These are phyloP conservation scores for Ophiostoma piceae DNA, from an alignment of 2,329 filamentous ascomycete genomes.

Conservation along the genomic window DNA sequence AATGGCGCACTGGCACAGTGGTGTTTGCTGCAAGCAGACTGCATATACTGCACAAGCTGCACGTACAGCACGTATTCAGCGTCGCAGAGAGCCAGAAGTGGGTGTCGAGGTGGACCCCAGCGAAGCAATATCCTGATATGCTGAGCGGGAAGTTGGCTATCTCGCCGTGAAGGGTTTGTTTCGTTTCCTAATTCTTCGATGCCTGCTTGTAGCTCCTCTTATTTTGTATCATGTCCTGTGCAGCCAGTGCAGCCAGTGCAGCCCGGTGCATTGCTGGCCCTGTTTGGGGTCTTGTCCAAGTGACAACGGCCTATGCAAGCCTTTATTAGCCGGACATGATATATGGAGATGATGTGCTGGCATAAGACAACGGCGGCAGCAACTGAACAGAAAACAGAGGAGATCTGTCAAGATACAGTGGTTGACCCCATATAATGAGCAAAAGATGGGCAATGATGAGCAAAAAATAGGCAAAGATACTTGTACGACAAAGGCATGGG, in stretches of 20 bases:
- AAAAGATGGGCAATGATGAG: neutral
- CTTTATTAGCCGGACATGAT: neutral
- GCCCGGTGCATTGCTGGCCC: neutral
- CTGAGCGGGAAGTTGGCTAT: neutral
- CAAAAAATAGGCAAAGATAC: neutral
- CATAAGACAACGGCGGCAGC: neutral
- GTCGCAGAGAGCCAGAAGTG: neutral
- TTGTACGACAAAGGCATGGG: constrained; percentile 6
- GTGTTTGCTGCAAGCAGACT: neutral
- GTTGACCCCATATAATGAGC: neutral
- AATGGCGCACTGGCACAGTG: constrained; percentile 2
- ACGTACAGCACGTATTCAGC: neutral
- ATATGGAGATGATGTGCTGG: constrained; percentile 7
- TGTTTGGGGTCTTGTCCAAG: neutral
- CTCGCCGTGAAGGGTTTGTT: neutral
- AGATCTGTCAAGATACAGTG: neutral
- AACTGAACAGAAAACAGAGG: neutral
- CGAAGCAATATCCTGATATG: constrained; percentile 4
- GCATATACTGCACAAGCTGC: neutral
- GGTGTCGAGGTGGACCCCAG: constrained; percentile 1
- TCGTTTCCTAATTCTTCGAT: constrained; percentile 5
- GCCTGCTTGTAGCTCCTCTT: neutral
- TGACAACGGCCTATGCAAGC: neutral
- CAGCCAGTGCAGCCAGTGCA: neutral
- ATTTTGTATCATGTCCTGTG: neutral